These are phyloP conservation scores for Populus deltoides DNA, from an alignment of 345 rosid species.

Conservation along the genomic window DNA sequence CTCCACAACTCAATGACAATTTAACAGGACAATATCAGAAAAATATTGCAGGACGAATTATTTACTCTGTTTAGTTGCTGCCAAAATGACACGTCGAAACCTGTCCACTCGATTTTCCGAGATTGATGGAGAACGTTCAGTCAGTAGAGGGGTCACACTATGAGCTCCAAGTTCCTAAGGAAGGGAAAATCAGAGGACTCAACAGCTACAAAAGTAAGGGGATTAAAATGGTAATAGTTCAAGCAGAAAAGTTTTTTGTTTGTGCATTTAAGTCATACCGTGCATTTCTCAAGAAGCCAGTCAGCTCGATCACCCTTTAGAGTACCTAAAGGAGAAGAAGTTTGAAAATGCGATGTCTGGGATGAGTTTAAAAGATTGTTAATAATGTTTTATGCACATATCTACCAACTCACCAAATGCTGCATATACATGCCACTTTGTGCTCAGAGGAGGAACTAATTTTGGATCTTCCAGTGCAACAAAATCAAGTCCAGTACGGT, in stretches of 20 bases:
- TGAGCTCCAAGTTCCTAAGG: constrained; percentile 79
- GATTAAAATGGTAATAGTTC: not conserved
- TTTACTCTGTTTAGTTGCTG: constrained; percentile 86
- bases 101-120: constrained; percentile 77
- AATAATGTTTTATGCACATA: not conserved
- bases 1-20: not conserved
- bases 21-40: not conserved
- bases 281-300: constrained; percentile 95
- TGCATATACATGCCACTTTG: constrained; percentile 77
- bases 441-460: constrained; percentile 45
- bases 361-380: not conserved
- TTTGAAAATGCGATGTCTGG: not conserved
- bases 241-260: not conserved
- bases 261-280: constrained; percentile 43
- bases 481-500: constrained; percentile 61
- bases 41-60: not conserved
- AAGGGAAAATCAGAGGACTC: constrained; percentile 4
- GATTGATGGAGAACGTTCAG: constrained; percentile 65
- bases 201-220: not conserved
- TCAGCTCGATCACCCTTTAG: constrained; percentile 94
- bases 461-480: constrained; percentile 61
- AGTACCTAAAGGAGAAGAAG: constrained; percentile 48
- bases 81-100: constrained; percentile 69
- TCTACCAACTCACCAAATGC: constrained; percentile 66
- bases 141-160: constrained; percentile 78